phyloP scores from a whole-genome alignment of 805 yeast genomes.

The Saccharomycopsis capsularis region DNA sequence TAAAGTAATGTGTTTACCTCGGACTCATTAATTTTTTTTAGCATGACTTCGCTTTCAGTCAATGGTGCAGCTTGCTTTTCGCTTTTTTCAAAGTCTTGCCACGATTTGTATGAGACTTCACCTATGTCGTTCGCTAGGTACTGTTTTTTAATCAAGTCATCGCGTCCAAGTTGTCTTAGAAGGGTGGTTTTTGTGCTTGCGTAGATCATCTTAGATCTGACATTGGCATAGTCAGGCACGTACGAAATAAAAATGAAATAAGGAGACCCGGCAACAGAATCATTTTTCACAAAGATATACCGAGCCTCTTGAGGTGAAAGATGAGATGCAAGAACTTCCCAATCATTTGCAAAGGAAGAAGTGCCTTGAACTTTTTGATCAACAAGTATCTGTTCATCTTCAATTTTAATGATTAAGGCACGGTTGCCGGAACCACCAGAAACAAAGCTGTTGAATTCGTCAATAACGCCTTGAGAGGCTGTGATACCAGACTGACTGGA shows the following conservation, averaged over 20 bases:
- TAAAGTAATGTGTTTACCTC: conserved; percentile 33
- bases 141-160: conserved; percentile 30
- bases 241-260: conserved; percentile 58
- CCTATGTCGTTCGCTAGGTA: conserved; percentile 46
- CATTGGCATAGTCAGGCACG: conserved; percentile 81
- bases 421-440: conserved; percentile 28
- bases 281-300: conserved; percentile 43
- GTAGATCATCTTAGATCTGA: conserved; percentile 83
- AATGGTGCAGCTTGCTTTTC: conserved; percentile 39
- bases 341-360: conserved; percentile 30
- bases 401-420: conserved; percentile 27
- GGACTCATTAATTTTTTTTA: conserved; percentile 38
- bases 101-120: conserved; percentile 47
- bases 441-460: conserved; percentile 36
- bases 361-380: conserved; percentile 29
- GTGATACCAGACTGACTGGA: conserved; percentile 61
- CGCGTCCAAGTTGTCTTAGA: conserved; percentile 63
- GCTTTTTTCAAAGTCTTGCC: conserved; percentile 34
- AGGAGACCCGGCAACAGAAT: conserved; percentile 26
- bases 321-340: conserved; percentile 28
- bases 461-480: conserved; percentile 27
- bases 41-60: conserved; percentile 51
- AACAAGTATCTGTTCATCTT: conserved; percentile 30
- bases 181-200: conserved; percentile 84
- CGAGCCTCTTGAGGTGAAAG: conserved; percentile 35